phyloP scores from a whole-genome alignment of 2,329 filamentous ascomycete species.

The Penicillium frequentans region DNA sequence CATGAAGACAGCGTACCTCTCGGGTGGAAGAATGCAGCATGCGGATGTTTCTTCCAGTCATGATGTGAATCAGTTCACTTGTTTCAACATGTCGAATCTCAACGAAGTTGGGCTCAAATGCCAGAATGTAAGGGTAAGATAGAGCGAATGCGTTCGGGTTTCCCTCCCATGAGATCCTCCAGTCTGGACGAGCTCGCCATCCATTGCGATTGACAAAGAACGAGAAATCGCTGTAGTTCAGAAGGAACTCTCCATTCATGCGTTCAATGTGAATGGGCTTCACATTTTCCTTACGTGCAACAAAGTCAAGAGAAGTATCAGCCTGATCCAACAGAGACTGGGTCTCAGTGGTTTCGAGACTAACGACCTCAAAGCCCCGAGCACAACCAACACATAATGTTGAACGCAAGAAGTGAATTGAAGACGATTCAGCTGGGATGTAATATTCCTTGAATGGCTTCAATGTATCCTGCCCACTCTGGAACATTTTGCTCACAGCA shows the following conservation, averaged over 20 bases:
- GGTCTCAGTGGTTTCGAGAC: conserved; percentile 93
- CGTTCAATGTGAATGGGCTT: conserved; percentile 97
- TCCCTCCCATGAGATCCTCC: conserved; percentile 97
- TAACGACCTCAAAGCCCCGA: conserved; percentile 94
- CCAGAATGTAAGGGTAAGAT: conserved; percentile 94
- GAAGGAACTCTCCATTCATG: conserved; percentile 91
- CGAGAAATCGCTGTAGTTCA: conserved; percentile 98
- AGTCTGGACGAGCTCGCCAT: conserved; percentile 93
- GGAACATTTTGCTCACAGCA: conserved; percentile 94
- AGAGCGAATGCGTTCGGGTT: conserved; percentile 88
- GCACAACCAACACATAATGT: conserved; percentile 96
- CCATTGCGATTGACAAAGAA: conserved; percentile 99
- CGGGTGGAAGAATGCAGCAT: conserved; percentile 97
- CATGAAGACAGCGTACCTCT: conserved; percentile 65
- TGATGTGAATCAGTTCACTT: conserved; percentile 85
- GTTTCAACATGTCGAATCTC: conserved; percentile 95
- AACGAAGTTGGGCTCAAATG: conserved; percentile 96
- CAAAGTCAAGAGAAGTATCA: conserved; percentile 96
- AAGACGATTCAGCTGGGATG: conserved; percentile 96
- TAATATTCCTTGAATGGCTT: conserved; percentile 99
- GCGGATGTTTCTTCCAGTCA: conserved; percentile 93
- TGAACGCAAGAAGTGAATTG: conserved; percentile 94
- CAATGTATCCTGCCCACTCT: conserved; percentile 86
- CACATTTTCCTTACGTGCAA: conserved; percentile 87
- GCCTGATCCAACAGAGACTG: conserved; percentile 96